A percentile compares a stretch with the other conserved stretches of the same genome.
Conservation (phyloP, 305 asterid genomes). For the Petunia hybrid region DNA sequence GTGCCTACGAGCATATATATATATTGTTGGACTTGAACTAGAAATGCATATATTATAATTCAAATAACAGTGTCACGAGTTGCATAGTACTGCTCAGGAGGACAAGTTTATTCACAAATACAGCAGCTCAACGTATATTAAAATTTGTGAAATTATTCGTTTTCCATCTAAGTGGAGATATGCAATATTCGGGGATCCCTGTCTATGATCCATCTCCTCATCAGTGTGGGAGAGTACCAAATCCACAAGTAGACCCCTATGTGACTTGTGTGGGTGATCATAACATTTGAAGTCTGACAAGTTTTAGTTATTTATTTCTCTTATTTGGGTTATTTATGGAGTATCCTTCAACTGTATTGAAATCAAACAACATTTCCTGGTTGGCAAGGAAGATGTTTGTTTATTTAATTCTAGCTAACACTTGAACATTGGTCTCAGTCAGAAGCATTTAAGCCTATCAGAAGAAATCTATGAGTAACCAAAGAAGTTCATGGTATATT, state of each 20-base stretch:
- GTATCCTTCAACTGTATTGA: background rate
- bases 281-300: background rate
- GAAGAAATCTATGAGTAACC: too few species aligned
- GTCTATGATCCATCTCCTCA: background rate
- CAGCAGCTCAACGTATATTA: background rate
- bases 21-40: background rate
- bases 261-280: background rate
- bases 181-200: background rate
- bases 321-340: background rate
- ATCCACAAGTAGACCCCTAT: background rate
- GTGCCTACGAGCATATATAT: background rate
- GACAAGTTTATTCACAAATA: background rate
- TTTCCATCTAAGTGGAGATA: background rate
- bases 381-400: too few species aligned
- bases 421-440: too few species aligned
- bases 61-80: background rate
- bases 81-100: background rate
- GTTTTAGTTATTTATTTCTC: background rate
- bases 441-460: too few species aligned
- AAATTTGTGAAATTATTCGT: background rate
- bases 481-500: too few species aligned
- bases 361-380: too few species aligned
- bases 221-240: background rate
- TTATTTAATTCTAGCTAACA: too few species aligned
- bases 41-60: background rate